phyloP scores from a whole-genome alignment of 805 yeast genomes.

The Lachancea sp. region DNA sequence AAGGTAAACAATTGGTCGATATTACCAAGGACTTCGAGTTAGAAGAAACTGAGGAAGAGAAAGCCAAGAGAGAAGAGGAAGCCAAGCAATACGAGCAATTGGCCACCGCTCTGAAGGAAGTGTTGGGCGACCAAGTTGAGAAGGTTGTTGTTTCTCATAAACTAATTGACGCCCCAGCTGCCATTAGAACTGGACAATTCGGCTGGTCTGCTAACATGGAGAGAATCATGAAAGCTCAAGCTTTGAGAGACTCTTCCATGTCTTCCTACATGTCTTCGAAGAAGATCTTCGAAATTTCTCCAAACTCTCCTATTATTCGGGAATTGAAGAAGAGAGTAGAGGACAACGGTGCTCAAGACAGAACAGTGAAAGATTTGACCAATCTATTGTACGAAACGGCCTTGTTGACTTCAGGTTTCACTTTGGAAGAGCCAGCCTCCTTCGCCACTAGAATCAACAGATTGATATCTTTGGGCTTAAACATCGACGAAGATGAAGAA shows the following conservation, averaged over 20 bases:
- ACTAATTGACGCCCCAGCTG: conserved; percentile 98
- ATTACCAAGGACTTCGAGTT: conserved; percentile 98
- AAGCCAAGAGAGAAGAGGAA: conserved; percentile 89
- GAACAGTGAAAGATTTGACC: conserved; percentile 96
- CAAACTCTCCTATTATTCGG: conserved; percentile 89
- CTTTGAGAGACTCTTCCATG: conserved; percentile 97
- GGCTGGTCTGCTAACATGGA: conserved; percentile 99
- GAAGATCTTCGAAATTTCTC: conserved; percentile 98
- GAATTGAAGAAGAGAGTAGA: conserved; percentile 97
- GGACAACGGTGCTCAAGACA: conserved; percentile 94
- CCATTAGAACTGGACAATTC: conserved; percentile 99
- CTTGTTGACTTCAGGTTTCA: conserved; percentile 95
- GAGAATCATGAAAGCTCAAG: conserved; percentile 99
- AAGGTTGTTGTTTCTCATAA: conserved; percentile 98
- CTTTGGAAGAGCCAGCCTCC: conserved; percentile 96
- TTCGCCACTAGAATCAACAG: conserved; percentile 98
- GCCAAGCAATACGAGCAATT: conserved; percentile 85
- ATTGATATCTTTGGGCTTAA: conserved; percentile 94
- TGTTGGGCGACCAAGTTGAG: conserved; percentile 98
- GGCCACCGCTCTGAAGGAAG: conserved; percentile 92
- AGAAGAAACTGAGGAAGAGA: conserved; percentile 98
- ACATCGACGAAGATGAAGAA: conserved; percentile 86
- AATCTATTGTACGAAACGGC: conserved; percentile 97
- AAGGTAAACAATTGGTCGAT: conserved; percentile 98
- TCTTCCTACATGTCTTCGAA: conserved; percentile 99